Evolutionary conservation across 23 red algal species (phyloP), one percentile per base, ranked within the genome.

Genomic region (Gracilaria caudata): DNA sequence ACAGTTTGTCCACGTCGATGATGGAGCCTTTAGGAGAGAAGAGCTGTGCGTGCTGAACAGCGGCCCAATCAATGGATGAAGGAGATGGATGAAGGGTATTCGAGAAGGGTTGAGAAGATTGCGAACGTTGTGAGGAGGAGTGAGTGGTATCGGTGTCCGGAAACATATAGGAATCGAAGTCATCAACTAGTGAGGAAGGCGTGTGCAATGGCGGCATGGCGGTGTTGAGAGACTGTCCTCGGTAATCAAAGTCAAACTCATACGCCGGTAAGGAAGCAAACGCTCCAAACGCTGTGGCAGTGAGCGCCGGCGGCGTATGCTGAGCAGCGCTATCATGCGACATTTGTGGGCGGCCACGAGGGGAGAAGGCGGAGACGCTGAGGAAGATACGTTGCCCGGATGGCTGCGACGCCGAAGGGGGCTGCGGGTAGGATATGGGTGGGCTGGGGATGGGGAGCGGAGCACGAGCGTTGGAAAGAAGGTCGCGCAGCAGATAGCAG

Each of bases 81-180:
- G 77, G 57, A 6, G 60, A 51, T 3, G 63, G 58, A 2, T 30
- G 71, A 10, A n/a, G 30, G 29, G 84, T 34, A 0, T 12, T 25
- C 19, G 43, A 64, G 71, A 30, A 41, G 35, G 84, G 11, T 3
- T 68, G 84, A 49, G 84, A 55, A 21, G 47, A 29, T 6, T 35
- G 84, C 12, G 40, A 35, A 51, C 56, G 36, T 19, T 68, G 45
- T 16, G 86, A 51, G 75, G 86, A 43, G 41, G 73, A 24, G 20
- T 68, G 55, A 30, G 77, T 51, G 73, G 47, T n/a, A 7, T 43
- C 51, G 84, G 47, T 29, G 53, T 76, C 70, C 21, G 86, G 86
- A 57, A 90, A 90, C 74, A 90, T 90, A 36, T 79, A 81, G 7
- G 73, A 80, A 24, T 79, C 64, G 63, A 81, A 90, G 55, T 90